Evolutionary conservation across 1,284 basidiomycete genomes (phyloP), one percentile per base, ranked within the genome.

Genomic region (Pulchroboletus neoregius): DNA sequence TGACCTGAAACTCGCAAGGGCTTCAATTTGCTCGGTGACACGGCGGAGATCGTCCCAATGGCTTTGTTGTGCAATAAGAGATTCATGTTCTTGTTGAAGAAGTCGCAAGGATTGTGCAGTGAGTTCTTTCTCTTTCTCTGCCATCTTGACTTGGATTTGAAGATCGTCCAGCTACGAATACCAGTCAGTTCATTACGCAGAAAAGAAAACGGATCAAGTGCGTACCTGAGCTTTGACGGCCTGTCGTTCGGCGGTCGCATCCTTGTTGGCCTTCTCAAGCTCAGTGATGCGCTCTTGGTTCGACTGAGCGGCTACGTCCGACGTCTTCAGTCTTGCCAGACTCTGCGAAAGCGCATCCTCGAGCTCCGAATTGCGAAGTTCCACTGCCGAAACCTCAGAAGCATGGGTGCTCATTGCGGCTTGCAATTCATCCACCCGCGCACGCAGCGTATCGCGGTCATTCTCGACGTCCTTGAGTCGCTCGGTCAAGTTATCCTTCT

Each of bases 41-140:
- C 75, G 77, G 30, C 74, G 82, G 16, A 90, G 70, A 36, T 82
- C 78, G 22, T 87, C 84, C 85, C 84, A 88, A 46, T 84, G 78
- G 28, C 62, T 71, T 57, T 85, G 79, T 51, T 88, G 83, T 18
- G 75, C 67, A 5, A 71, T 48, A 18, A 87, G 67, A 22, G 73
- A 68, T 39, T 86, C 80, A 47, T 81, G 72, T 43, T 85, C 80
- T 57, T 71, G 74, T 58, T 78, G 80, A 35, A 87, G 70, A 15
- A 66, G 52, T 20, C 67, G 65, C 6, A 84, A 66, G 20, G 76
- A 71, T 40, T 78, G 74, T 7, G 68, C 58, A 0, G 78, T 68
- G 10, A 74, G 63, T 8, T 87, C 82, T 58, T 79, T 83, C 56
- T 90, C 87, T 23, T 75, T 77, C 20, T 64, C 68, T 8, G 73